These are phyloP conservation scores for Yamadazyma jaroonii DNA, from an alignment of 1,139 yeast species.

Conservation along the genomic window DNA sequence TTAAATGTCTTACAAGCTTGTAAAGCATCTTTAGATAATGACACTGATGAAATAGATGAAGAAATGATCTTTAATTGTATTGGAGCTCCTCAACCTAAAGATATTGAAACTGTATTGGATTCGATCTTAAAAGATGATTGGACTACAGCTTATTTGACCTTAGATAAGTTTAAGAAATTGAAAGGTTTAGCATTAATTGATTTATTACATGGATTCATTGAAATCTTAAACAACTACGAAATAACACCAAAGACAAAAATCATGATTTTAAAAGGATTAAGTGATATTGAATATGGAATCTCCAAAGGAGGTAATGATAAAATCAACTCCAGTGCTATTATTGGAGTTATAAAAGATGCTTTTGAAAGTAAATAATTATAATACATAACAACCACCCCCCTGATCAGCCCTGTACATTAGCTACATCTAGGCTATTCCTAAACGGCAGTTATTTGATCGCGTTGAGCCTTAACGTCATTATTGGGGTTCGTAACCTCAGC, in stretches of 20 bases:
- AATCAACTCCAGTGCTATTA: slow-evolving; percentile 85
- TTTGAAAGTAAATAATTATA: too few relatives aligned
- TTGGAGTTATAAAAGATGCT: slow-evolving; percentile 78
- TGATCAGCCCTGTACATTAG: too few relatives aligned
- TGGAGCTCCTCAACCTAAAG: slow-evolving; percentile 93
- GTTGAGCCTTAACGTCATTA: too few relatives aligned
- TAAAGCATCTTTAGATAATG: slow-evolving; percentile 64
- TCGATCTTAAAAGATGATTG: slow-evolving; percentile 85
- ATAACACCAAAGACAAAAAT: slow-evolving; percentile 62
- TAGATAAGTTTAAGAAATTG: slow-evolving; percentile 57
- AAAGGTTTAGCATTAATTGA: slow-evolving; percentile 92
- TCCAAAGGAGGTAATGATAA: slow-evolving; percentile 91
- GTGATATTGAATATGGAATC: slow-evolving; percentile 88
- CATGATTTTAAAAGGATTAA: slow-evolving; percentile 61
- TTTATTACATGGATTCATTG: slow-evolving; percentile 71
- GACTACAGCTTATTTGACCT: slow-evolving; percentile 70
- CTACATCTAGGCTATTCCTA: too few relatives aligned
- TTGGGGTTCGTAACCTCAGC: too few relatives aligned
- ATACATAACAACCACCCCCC: too few relatives aligned
- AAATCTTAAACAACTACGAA: slow-evolving; percentile 63
- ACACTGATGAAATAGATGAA: slow-evolving; percentile 53
- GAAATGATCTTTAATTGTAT: slow-evolving; percentile 89
- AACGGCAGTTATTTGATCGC: too few relatives aligned
- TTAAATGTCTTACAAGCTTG: slow-evolving; percentile 94
- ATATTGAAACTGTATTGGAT: slow-evolving; percentile 70